Percentiles rank a stretch among this genome's conserved stretches.
phyloP scores from a whole-genome alignment of 2,329 filamentous ascomycete species.

The Colletotrichum sojae region DNA sequence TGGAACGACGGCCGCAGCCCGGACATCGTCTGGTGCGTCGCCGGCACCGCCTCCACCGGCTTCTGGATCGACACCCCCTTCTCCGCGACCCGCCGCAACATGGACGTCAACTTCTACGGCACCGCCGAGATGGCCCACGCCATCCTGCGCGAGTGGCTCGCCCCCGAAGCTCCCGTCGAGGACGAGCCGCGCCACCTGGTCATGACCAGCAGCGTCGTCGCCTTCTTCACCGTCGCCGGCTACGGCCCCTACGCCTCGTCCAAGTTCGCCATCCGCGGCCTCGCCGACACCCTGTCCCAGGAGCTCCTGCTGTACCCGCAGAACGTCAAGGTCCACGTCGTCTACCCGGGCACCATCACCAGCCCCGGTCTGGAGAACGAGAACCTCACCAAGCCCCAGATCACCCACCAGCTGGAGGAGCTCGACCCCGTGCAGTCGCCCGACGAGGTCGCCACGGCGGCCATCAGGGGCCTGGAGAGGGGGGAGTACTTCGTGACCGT shows the following conservation, averaged over 20 bases:
- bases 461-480: slow-evolving; percentile 82
- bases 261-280: slow-evolving; percentile 86
- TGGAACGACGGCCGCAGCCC: slow-evolving; percentile 84
- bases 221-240: slow-evolving; percentile 83
- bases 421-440: slow-evolving; percentile 85
- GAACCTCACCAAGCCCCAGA: slow-evolving; percentile 82
- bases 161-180: slow-evolving; percentile 59
- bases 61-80: slow-evolving; percentile 84
- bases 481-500: slow-evolving; percentile 87
- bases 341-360: slow-evolving; percentile 88
- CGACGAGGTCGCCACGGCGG: slow-evolving; percentile 79
- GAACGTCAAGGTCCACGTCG: slow-evolving; percentile 83
- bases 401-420: slow-evolving; percentile 85
- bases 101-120: slow-evolving; percentile 95
- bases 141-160: slow-evolving; percentile 81
- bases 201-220: slow-evolving; percentile 84
- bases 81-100: slow-evolving; percentile 78
- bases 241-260: slow-evolving; percentile 88
- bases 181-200: slow-evolving; percentile 81
- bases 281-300: slow-evolving; percentile 87
- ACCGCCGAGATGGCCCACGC: slow-evolving; percentile 89
- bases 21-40: slow-evolving; percentile 93
- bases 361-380: slow-evolving; percentile 83
- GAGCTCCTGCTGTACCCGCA: slow-evolving; percentile 91
- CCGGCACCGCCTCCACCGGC: slow-evolving; percentile 80